Evolutionary conservation across 768 basidiomycete genomes (phyloP), one percentile per base, ranked within the genome.

Genomic region (Russula sp.): DNA sequence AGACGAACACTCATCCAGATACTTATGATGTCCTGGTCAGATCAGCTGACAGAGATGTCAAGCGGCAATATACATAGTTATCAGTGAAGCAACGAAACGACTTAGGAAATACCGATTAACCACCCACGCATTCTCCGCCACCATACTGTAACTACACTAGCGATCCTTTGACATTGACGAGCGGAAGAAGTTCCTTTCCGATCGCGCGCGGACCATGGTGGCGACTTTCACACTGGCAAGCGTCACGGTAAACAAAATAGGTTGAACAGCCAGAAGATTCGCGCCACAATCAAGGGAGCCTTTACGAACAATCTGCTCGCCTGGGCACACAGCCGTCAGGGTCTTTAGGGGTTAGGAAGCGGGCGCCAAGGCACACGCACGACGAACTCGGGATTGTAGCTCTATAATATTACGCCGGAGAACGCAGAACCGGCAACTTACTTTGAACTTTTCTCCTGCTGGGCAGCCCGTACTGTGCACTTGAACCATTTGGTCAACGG

Each of bases 261-360:
- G 80, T 86, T 92, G 78, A 92, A 91, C n/a, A 75, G 62, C 90
- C 90, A 92, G 75, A 90, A 93, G 62, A 93, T 79, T 88, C 90
- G 92, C 43, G 83, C 80, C 66, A 91, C 77, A 60, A 88, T 68
- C 2, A 81, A 80, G 0, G 90, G 90, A 11, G 93, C 88, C 67
- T 89, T 90, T 69, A 93, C 78, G 69, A 92, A 92, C 75, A 85
- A 88, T 70, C 92, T 92, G 70, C 79, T 80, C 68, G 81, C 79
- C 86, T 88, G 65, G n/a, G 22, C 16, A 8, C 16, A 18, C 13
- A 20, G 51, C 34, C 22, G 7, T 13, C 16, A 29, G 25, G 38
- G 29, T 47, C 32, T 51, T 35, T 20, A 8, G 29, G 25, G 43
- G 32, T 3, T 29, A 29, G 20, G 20, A 29, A 20, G n/a, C 18